phyloP scores from a whole-genome alignment of 1,284 basidiomycete genomes.

The Ceratobasidium sp. region DNA sequence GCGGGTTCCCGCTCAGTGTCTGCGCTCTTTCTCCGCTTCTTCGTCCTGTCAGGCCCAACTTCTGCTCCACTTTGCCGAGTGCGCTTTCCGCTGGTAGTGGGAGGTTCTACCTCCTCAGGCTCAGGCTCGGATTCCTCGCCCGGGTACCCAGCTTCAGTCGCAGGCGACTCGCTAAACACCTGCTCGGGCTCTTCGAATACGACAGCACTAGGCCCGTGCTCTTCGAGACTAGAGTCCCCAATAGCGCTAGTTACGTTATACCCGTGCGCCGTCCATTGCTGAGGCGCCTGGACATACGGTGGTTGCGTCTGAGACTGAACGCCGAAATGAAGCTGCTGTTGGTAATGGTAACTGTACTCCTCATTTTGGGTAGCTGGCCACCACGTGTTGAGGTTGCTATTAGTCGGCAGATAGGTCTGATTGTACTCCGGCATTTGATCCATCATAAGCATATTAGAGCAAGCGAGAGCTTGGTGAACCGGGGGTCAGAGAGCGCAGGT shows the following conservation, averaged over 20 bases:
- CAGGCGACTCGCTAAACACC: background rate
- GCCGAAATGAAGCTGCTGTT: background rate
- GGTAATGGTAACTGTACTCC: slow-evolving; percentile 7
- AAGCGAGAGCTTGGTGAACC: background rate
- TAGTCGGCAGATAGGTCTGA: background rate
- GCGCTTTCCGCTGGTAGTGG: slow-evolving; percentile 2
- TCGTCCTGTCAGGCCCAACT: background rate
- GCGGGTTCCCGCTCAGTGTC: slow-evolving; percentile 20
- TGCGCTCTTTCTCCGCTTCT: slow-evolving; percentile 10
- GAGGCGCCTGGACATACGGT: background rate
- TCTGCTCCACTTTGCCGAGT: background rate
- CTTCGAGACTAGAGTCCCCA: too few species aligned
- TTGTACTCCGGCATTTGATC: background rate
- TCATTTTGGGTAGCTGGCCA: slow-evolving; percentile 6
- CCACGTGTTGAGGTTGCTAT: background rate
- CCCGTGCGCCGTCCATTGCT: background rate
- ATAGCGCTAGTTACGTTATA: too few species aligned
- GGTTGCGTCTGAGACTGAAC: background rate
- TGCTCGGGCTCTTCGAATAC: background rate
- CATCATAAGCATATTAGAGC: background rate
- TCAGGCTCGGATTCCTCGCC: background rate
- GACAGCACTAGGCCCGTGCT: too few species aligned
- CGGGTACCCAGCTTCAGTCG: background rate
- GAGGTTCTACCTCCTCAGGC: background rate
- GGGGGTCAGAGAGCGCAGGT: background rate